phyloP scores from a whole-genome alignment of 768 basidiomycete genomes.

The Hypsizygus marmoreus region DNA sequence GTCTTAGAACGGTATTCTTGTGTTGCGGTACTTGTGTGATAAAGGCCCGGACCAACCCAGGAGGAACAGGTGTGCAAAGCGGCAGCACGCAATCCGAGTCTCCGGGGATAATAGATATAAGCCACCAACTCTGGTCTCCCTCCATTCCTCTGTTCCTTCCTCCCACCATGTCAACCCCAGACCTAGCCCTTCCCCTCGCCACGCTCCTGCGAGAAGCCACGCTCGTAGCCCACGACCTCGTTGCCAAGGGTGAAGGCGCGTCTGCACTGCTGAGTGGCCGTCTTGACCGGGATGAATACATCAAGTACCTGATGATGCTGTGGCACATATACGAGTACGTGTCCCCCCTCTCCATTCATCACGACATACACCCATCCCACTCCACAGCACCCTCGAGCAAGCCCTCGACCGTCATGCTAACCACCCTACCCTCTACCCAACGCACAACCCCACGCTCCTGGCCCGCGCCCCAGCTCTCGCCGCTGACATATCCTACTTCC shows the following conservation, averaged over 20 bases:
- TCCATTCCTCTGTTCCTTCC: no score
- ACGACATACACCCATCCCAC: neutral
- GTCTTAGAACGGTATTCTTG: no score
- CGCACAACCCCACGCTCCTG: conserved; percentile 71
- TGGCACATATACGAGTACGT: conserved; percentile 81
- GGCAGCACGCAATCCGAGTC: conserved; percentile 15
- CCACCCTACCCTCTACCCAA: conserved; percentile 64
- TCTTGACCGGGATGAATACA: conserved; percentile 64
- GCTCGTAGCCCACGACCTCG: conserved; percentile 55
- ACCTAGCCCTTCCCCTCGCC: conserved; percentile 45
- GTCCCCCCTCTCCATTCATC: conserved; percentile 23
- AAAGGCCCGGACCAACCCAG: no score
- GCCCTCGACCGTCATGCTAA: conserved; percentile 60
- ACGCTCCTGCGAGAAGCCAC: conserved; percentile 50
- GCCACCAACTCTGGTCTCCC: no score
- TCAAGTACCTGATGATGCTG: conserved; percentile 72
- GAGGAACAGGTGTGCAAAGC: no score
- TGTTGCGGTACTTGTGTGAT: no score
- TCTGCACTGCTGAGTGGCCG: conserved; percentile 57
- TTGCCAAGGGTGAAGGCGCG: conserved; percentile 60
- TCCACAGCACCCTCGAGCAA: conserved; percentile 52
- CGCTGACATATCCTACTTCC: conserved; percentile 67
- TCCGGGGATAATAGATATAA: no score
- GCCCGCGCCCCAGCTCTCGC: conserved; percentile 60
- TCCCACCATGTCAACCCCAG: conserved; percentile 36